Evolutionary conservation across 768 basidiomycete genomes (phyloP).

Genomic region (Porphyrellus cyaneotinctus): DNA sequence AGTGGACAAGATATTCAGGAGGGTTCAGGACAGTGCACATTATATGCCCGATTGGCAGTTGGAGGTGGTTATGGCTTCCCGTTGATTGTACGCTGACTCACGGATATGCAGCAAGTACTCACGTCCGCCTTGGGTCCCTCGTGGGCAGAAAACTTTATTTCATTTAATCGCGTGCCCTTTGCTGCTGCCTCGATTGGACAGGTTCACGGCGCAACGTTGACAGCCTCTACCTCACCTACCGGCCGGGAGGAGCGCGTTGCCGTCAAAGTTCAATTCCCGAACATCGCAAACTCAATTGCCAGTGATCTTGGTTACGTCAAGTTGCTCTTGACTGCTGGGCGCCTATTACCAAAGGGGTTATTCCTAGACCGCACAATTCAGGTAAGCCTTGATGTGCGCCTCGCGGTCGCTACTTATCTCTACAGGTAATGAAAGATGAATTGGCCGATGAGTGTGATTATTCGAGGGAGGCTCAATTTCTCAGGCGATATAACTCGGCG

Average conservation of each 20-base stretch:
- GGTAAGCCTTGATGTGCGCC: conserved; percentile 32
- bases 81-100: neutral
- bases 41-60: conserved; percentile 99
- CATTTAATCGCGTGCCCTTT: conserved; percentile 83
- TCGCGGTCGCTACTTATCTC: neutral
- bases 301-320: conserved; percentile 87
- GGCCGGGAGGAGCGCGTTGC: conserved; percentile 58
- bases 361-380: conserved; percentile 87
- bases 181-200: conserved; percentile 98
- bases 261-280: conserved; percentile 94
- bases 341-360: conserved; percentile 79
- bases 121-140: conserved; percentile 63
- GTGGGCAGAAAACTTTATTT: conserved; percentile 67
- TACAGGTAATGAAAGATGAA: conserved; percentile 84
- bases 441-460: conserved; percentile 94
- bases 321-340: conserved; percentile 73
- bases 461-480: conserved; percentile 69
- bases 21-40: conserved; percentile 92
- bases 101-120: conserved; percentile 58
- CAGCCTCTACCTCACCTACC: conserved; percentile 49
- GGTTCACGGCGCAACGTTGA: conserved; percentile 75
- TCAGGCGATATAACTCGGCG: conserved; percentile 53
- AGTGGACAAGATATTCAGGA: conserved; percentile 80
- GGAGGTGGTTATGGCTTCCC: conserved; percentile 53
- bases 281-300: conserved; percentile 79